Base-by-base conservation (phyloP, 2,329 filamentous ascomycete genomes). In the Fusarium hainanense region DNA sequence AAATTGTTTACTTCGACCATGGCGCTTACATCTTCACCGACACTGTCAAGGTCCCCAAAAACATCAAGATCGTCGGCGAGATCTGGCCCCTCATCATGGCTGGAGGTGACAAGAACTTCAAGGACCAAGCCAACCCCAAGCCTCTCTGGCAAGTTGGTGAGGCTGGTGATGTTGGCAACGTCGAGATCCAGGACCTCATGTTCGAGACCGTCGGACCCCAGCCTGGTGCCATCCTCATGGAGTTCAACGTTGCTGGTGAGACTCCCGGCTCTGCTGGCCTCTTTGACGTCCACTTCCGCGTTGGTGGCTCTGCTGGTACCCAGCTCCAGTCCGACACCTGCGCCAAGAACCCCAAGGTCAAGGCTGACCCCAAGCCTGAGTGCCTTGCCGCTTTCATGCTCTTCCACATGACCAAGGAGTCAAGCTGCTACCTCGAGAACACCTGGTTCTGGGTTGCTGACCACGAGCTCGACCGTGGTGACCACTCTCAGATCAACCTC, bases 201-300 rank as follows among this genome's bases (percentile, higher is more conserved):
- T 91, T 98, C 73, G 89, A 93, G 80, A 97, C 94, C 30, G 87
- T 89, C 71, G 95, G 95, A 7, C 85, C 94, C 5, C 91, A 93
- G 68, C 92, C 94, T 1, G 95, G 95, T 70, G 95, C 94, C 20
- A 93, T 97, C 76, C 87, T 98, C 77, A 89, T 98, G 82, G 88
- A 98, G 79, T 98, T 93, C 92, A 98, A 98, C 81, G 84, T 97
- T 43, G 89, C 88, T 44, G 90, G 89, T 37, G 78, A 86, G 72
- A 84, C 80, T 58, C 86, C 90, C 61, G 93, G 93, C 48, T 87
- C 89, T 3, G 90, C 90, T 21, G 95, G 89, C 67, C 90, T 98
- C 81, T 99, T 94, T 93, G 96, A 99, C 76, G 90, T 94, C n/a
- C 96, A 99, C 84, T 91, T 96, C 82, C 93, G 96, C 76, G 88